A percentile compares a stretch with the other conserved stretches of the same genome.
Conservation (phyloP, 2,329 filamentous ascomycete genomes). For the Talaromyces piceae region DNA sequence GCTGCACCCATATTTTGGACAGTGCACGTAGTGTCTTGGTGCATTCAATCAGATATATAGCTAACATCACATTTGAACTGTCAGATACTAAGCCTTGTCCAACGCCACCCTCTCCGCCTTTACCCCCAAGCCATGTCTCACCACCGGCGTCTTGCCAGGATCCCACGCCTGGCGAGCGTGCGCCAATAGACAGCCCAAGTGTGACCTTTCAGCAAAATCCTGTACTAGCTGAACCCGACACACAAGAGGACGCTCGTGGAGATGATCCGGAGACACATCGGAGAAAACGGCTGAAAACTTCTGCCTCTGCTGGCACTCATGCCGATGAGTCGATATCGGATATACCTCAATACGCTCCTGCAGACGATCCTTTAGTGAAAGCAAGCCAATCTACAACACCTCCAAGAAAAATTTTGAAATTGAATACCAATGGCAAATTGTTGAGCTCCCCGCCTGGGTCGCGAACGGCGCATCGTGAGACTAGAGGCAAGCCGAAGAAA, state of each 20-base stretch:
- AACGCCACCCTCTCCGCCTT: background rate
- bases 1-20: slow-evolving; percentile 36
- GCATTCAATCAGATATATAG: background rate
- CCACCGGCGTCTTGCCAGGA: background rate
- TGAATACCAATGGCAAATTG: slow-evolving; percentile 38
- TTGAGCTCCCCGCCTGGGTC: slow-evolving; percentile 29
- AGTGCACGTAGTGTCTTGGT: slow-evolving; percentile 24
- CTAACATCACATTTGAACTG: background rate
- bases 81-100: slow-evolving; percentile 3
- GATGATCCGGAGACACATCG: slow-evolving; percentile 27
- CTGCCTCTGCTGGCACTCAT: background rate
- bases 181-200: background rate
- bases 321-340: background rate
- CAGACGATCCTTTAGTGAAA: slow-evolving; percentile 17
- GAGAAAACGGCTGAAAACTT: slow-evolving; percentile 30
- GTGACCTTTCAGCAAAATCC: slow-evolving; percentile 1
- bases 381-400: slow-evolving; percentile 31
- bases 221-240: background rate
- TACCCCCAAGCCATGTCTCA: slow-evolving; percentile 2
- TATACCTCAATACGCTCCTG: background rate
- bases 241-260: slow-evolving; percentile 15
- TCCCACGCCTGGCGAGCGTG: background rate
- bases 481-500: slow-evolving; percentile 14
- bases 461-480: slow-evolving; percentile 13
- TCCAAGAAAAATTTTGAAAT: slow-evolving; percentile 43